Evolutionary conservation across 495 filamentous ascomycete genomes (phyloP).

Genomic region (Xylaria sp.): DNA sequence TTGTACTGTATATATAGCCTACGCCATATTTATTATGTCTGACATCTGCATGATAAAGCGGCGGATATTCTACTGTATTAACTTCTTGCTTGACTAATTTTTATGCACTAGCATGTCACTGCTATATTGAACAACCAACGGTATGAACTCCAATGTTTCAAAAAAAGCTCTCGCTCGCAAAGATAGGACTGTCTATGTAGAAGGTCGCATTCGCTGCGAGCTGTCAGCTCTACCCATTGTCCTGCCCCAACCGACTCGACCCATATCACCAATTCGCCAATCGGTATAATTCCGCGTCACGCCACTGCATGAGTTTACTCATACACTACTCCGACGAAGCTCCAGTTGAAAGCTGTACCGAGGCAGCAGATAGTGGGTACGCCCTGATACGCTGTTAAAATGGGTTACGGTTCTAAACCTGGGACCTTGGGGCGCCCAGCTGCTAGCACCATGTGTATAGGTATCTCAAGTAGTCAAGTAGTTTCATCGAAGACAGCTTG

Average conservation of each 20-base stretch:
- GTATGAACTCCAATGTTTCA: not conserved
- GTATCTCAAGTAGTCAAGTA: not conserved
- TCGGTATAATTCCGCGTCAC: slow-evolving; percentile 22
- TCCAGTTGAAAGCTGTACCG: not conserved
- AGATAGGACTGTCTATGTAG: not conserved
- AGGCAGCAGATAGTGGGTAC: not conserved
- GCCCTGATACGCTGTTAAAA: not conserved
- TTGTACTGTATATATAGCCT: too few relatives aligned
- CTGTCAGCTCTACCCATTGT: slow-evolving; percentile 16
- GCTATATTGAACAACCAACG: not conserved
- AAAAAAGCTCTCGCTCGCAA: not conserved
- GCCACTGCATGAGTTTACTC: not conserved
- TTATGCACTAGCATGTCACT: not conserved
- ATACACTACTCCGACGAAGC: not conserved
- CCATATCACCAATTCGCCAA: slow-evolving; percentile 19
- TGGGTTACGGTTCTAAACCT: not conserved
- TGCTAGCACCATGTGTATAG: not conserved
- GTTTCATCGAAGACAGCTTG: not conserved
- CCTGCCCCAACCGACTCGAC: slow-evolving; percentile 10
- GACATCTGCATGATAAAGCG: not conserved
- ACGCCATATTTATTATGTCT: not conserved
- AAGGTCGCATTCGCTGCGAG: slow-evolving; percentile 13
- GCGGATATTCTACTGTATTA: not conserved
- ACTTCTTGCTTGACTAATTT: not conserved
- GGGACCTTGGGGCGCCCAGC: not conserved